Evolutionary conservation across 352 stramenopile genomes (phyloP).

Genomic region (Elongisporangium anandrum): DNA sequence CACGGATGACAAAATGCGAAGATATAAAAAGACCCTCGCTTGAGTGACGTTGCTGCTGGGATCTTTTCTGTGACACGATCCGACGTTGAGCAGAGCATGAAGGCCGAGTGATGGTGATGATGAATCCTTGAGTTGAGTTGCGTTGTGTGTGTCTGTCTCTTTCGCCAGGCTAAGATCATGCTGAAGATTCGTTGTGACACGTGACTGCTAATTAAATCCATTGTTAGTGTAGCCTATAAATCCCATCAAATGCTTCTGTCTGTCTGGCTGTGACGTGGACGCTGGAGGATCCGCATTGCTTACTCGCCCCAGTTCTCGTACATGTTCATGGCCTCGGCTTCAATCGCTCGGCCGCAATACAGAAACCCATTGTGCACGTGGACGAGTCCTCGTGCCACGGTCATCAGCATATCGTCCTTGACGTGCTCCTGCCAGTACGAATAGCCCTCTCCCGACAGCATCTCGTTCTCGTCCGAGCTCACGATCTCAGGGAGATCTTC

Average conservation of each 20-base stretch:
- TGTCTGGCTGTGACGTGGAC: no score
- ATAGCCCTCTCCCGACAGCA: slow-evolving; percentile 26
- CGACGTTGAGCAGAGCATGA: not conserved
- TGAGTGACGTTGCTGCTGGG: not conserved
- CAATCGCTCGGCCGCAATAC: slow-evolving; percentile 15
- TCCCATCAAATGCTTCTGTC: not conserved
- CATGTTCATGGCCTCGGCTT: slow-evolving; percentile 58
- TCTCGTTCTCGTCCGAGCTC: slow-evolving; percentile 21
- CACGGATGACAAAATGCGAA: not conserved
- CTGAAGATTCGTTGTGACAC: not conserved
- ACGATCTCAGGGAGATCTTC: slow-evolving; percentile 57
- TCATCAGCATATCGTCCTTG: slow-evolving; percentile 39
- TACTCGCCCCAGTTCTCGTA: slow-evolving; percentile 67
- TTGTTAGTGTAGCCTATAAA: not conserved
- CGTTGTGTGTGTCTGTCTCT: not conserved
- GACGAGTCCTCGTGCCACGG: slow-evolving; percentile 30
- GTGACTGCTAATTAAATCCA: not conserved
- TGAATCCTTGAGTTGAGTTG: no score
- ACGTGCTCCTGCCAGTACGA: slow-evolving; percentile 56
- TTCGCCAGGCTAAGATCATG: no score
- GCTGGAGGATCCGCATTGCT: no score
- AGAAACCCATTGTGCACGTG: slow-evolving; percentile 31
- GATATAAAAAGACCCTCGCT: not conserved
- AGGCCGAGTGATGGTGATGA: no score
- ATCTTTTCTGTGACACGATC: not conserved